Evolutionary conservation across 169 alveolate species (phyloP).

Genomic region (Prorocentrum cordatum): DNA sequence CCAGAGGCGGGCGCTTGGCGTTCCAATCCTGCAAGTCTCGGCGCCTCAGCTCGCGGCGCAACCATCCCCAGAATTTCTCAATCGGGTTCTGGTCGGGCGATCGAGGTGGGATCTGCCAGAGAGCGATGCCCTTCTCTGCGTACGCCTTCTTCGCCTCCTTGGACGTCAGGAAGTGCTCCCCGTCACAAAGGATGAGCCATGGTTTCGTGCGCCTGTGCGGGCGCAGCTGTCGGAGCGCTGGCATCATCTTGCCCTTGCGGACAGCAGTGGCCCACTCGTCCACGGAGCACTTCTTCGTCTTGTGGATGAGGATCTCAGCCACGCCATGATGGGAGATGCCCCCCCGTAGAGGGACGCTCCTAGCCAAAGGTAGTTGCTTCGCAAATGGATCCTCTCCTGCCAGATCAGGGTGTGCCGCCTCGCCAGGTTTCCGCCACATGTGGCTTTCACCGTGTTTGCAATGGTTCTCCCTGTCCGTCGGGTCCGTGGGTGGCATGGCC

Average conservation of each 20-base stretch:
- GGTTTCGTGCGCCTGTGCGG: neutral
- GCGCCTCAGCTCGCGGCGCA: neutral
- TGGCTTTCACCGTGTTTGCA: neutral
- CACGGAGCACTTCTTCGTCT: neutral
- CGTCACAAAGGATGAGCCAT: constrained; percentile 13
- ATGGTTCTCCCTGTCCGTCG: neutral
- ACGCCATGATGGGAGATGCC: constrained; percentile 4
- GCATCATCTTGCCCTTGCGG: neutral
- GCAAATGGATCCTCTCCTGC: neutral
- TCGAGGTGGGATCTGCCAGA: constrained; percentile 4
- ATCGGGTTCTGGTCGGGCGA: constrained; percentile 22
- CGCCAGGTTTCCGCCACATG: neutral
- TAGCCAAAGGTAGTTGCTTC: neutral
- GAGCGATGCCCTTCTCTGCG: neutral
- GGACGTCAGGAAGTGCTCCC: neutral
- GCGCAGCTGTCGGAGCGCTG: neutral
- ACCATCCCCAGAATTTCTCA: neutral
- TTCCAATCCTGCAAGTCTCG: neutral
- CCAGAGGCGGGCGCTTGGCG: neutral
- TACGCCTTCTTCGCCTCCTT: neutral
- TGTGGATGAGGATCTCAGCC: neutral
- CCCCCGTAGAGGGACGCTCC: neutral
- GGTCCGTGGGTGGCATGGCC: neutral
- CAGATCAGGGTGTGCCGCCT: neutral
- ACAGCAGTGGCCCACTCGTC: neutral